Conservation (phyloP, 352 stramenopile species). For the Hyaloperonospora brassicae region DNA sequence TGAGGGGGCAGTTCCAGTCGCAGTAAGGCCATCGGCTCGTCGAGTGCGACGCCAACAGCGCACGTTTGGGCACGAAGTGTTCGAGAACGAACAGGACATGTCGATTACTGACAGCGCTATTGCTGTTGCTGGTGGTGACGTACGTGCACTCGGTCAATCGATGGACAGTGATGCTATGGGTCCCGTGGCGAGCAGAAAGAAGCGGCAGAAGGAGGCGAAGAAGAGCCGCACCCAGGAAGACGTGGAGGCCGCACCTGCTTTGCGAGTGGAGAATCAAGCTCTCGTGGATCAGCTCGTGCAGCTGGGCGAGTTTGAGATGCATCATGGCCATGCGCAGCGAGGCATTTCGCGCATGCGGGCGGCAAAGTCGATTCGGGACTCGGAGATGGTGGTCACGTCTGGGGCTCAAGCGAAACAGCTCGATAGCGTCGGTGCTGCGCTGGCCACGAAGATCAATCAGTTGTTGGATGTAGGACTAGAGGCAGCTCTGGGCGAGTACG, state of each 20-base stretch:
- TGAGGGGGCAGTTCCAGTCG: slow-evolving; percentile 1
- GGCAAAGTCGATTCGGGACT: slow-evolving; percentile 45
- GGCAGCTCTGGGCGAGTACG: slow-evolving; percentile 45
- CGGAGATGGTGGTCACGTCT: slow-evolving; percentile 38
- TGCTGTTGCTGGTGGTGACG: slow-evolving; percentile 1
- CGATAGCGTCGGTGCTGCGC: slow-evolving; percentile 36
- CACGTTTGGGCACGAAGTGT: slow-evolving; percentile 19
- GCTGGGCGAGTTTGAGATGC: slow-evolving; percentile 52
- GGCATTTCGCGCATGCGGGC: slow-evolving; percentile 49
- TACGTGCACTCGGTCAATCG: background rate
- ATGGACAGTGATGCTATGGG: slow-evolving; percentile 8
- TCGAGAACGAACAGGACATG: slow-evolving; percentile 19
- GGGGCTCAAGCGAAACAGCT: slow-evolving; percentile 48
- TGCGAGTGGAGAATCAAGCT: slow-evolving; percentile 39
- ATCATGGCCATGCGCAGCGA: slow-evolving; percentile 37
- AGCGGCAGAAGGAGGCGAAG: slow-evolving; percentile 25
- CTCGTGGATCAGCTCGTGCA: slow-evolving; percentile 53
- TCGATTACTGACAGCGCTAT: slow-evolving; percentile 2
- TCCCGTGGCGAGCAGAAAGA: slow-evolving; percentile 24
- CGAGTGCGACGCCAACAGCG: slow-evolving; percentile 11
- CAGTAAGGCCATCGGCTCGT: slow-evolving; percentile 3
- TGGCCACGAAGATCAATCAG: slow-evolving; percentile 51
- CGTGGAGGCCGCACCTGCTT: slow-evolving; percentile 31
- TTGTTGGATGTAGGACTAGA: slow-evolving; percentile 46
- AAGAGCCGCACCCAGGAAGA: slow-evolving; percentile 36